These are phyloP conservation scores for Verbena officinalis DNA, from an alignment of 257 asterid genomes.

Conservation along the genomic window DNA sequence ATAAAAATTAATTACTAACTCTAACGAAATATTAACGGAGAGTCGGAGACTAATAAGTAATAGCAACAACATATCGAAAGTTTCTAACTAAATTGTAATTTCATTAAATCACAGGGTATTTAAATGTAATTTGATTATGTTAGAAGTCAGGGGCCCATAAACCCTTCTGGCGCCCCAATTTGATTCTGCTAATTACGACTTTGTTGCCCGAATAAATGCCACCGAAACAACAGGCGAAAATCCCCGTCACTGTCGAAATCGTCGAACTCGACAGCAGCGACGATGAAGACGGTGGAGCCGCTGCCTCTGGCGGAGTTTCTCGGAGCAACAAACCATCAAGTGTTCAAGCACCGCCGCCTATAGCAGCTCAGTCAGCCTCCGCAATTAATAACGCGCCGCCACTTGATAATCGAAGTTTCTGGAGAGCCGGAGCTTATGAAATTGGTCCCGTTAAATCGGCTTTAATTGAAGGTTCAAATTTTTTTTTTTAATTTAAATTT, in stretches of 20 bases:
- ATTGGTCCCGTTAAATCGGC: constrained; percentile 45
- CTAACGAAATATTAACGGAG: too few species aligned
- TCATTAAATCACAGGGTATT: too few species aligned
- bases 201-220: constrained; percentile 36
- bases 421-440: constrained; percentile 89
- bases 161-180: not conserved
- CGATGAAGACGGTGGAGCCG: constrained; percentile 51
- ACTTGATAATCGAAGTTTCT: constrained; percentile 75
- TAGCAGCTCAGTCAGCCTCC: constrained; percentile 29
- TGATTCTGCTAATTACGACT: not conserved
- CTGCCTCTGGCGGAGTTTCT: constrained; percentile 21
- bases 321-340: constrained; percentile 16
- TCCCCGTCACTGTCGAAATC: constrained; percentile 45
- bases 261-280: constrained; percentile 82
- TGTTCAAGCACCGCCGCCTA: constrained; percentile 35
- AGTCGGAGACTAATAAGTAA: too few species aligned
- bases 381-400: constrained; percentile 31
- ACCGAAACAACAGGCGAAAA: constrained; percentile 34
- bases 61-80: too few species aligned
- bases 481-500: constrained; percentile 10
- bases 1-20: too few species aligned
- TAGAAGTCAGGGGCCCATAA: not conserved
- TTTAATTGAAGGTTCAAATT: constrained; percentile 42
- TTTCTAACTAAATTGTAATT: too few species aligned
- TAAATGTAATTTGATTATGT: too few species aligned